Evolutionary conservation across 2,329 filamentous ascomycete genomes (phyloP).

Genomic region (Penicillium sp.): DNA sequence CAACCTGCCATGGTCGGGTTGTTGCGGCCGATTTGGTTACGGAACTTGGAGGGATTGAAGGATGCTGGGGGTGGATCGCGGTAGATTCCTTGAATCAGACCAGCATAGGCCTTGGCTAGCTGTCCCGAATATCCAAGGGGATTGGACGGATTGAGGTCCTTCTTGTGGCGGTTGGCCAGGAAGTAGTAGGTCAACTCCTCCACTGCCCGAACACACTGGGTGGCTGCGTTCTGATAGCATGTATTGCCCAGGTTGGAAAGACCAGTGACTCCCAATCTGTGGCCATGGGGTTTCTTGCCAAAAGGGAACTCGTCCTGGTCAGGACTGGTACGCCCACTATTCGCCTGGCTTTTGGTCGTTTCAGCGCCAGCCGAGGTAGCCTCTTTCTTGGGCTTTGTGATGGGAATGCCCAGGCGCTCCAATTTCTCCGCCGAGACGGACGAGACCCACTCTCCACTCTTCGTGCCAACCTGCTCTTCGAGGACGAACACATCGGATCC

Average conservation of each 20-base stretch:
- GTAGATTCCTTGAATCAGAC: constrained; percentile 72
- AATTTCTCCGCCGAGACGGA: constrained; percentile 41
- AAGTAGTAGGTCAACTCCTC: constrained; percentile 94
- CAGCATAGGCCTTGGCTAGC: constrained; percentile 78
- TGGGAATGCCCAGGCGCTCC: constrained; percentile 47
- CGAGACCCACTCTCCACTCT: constrained; percentile 52
- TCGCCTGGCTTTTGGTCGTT: constrained; percentile 34
- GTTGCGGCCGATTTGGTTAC: constrained; percentile 70
- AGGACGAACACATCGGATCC: constrained; percentile 72
- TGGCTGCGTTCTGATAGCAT: constrained; percentile 97
- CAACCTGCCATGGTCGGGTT: constrained; percentile 87
- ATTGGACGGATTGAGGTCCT: constrained; percentile 79
- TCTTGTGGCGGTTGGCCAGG: constrained; percentile 63
- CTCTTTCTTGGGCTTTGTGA: constrained; percentile 30
- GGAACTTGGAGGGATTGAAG: constrained; percentile 74
- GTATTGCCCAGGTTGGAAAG: constrained; percentile 91
- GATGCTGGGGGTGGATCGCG: constrained; percentile 60
- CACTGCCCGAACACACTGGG: constrained; percentile 89
- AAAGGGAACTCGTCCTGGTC: constrained; percentile 65
- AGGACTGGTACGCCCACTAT: constrained; percentile 64
- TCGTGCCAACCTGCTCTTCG: constrained; percentile 61
- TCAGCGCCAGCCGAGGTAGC: constrained; percentile 29
- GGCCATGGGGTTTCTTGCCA: constrained; percentile 50
- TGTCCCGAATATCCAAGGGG: constrained; percentile 77
- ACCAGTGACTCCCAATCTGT: constrained; percentile 71